Evolutionary conservation across 805 yeast genomes (phyloP), one percentile per base, ranked within the genome.

Genomic region (Myxozyma mucilagina): DNA sequence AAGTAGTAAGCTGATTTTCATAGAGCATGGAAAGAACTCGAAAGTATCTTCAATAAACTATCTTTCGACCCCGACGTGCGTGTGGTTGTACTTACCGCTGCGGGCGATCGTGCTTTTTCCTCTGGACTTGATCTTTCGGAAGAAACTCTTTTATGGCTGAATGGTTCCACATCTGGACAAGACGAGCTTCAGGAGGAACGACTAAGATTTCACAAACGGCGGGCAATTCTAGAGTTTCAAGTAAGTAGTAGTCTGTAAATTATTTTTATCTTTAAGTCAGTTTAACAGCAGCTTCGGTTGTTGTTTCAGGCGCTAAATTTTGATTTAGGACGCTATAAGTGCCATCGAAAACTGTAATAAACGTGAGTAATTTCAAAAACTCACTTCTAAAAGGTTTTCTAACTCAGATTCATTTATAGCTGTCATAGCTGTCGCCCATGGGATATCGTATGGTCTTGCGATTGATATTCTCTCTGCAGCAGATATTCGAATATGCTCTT

Each of bases 341-440:
- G 53, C 64, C 14, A 36, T 57, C 14, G 65, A 63, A 42, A 13
- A 41, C 14, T 63, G 79, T 34, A 24, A 38, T 2, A 63, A 63
- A 24, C 67, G 65, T 61, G 24, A 41, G 65, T 57, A 4, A 8
- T 3, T 24, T 3, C 31, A 16, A 5, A 6, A 41, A 16, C 11
- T 47, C n/a, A 41, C 11, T 38, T 16, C 32, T 20, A 14, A 4
- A 2, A 3, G 14, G 6, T 14, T 3, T 14, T 14, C 7, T 14
- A 9, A 6, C 29, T 9, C 16, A 5, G 6, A 7, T 41, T 31
- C 14, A 24, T 32, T 24, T 32, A 36, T 43, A 70, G 73, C 96
- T 3, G 87, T 90, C 10, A 85, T 88, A 62, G 82, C 82, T 1
- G 79, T 87, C 0, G 75, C 83, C 48, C 90, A 88, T 72, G 94